Evolutionary conservation across 805 yeast genomes (phyloP), one percentile per base, ranked within the genome.

Genomic region (Metschnikowia aberdeeniae): DNA sequence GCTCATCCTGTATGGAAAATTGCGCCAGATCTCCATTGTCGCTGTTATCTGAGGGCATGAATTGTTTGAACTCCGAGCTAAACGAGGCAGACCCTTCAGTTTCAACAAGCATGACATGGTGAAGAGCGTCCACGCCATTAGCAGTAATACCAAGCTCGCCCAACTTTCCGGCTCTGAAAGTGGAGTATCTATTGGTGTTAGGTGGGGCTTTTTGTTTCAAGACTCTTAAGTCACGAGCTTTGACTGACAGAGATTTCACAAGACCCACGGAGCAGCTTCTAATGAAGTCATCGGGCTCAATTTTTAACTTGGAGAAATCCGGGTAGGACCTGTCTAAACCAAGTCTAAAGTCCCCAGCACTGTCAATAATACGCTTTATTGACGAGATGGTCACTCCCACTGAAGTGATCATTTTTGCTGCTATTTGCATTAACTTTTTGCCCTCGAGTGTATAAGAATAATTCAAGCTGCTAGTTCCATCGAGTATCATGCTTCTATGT

Each of bases 361-460:
- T 58, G 8, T 76, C 70, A 27, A 84, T 59, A 34, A 81, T 68
- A 45, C 67, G 72, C 50, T 75, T 62, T 43, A 83, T 80, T 8
- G 80, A 76, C 1, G 63, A 56, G 17, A 80, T 69, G 1, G 84
- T 76, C 17, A 62, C 55, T 9, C 77, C 60, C 20, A 81, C 78
- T 1, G 80, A 67, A 38, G 73, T 71, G 20, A 86, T 68, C 81
- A 84, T 81, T 50, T 74, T 74, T 2, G 86, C 73, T 1, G 84
- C 76, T 35, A 79, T 74, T 30, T 76, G 74, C 41, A 83, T 78
- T 59, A 86, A 70, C 11, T 73, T 75, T 40, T 81, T 82, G 14
- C 92, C 92, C 59, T 85, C 89, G 34, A 70, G 70, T 0, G 89
- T 78, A 55, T 80, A 81, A 46, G 70, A 74, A 51, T 82, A 84